Base-by-base conservation (phyloP, 768 basidiomycete genomes). In the Auricularia auricula-judae region DNA sequence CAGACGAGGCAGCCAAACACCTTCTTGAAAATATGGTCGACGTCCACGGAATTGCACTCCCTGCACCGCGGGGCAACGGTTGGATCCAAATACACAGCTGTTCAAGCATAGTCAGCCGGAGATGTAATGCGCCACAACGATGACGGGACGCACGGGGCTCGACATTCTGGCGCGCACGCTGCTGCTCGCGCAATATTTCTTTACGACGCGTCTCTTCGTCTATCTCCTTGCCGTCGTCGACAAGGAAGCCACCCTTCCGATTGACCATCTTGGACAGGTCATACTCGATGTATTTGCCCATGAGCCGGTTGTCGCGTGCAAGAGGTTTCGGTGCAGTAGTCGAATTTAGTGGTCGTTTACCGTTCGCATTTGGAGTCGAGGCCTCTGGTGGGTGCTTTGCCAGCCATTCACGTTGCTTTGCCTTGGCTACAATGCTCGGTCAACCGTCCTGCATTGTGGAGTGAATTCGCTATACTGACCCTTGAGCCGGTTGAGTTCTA, bases 201-300 rank as follows among this genome's bases (percentile, higher is more conserved):
- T 88, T 89, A 67, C 86, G 76, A 59, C 85, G 79, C 66, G 86
- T 75, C 33, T 89, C 86, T 65, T 91, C 91, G 69, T 91, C 86
- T 1, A 85, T 81, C 67, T 90, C 89, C 68, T 86, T 84, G n/a
- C 84, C 86, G 54, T 96, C 94, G 67, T 96, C 91, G 4, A 96
- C 80, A 71, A 99, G 75, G 74, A 98, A 99, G 1, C 97, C 97
- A 62, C 96, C 97, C 73, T 94, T 90, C 7, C 93, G 88, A 74
- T 99, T 98, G 71, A 93, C 88, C 86, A 98, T 91, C 80, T 97
- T 98, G 12, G 90, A 90, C 14, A 98, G 75, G 74, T 98, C 95
- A 84, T 97, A 98, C 68, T 98, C 96, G 68, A 96, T 96, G 77
- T 98, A 98, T 60, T 85, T 91, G 34, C 93, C 96, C 68, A 68